Base-by-base conservation (phyloP, 305 asterid species). In the Rubia tinctorum region DNA sequence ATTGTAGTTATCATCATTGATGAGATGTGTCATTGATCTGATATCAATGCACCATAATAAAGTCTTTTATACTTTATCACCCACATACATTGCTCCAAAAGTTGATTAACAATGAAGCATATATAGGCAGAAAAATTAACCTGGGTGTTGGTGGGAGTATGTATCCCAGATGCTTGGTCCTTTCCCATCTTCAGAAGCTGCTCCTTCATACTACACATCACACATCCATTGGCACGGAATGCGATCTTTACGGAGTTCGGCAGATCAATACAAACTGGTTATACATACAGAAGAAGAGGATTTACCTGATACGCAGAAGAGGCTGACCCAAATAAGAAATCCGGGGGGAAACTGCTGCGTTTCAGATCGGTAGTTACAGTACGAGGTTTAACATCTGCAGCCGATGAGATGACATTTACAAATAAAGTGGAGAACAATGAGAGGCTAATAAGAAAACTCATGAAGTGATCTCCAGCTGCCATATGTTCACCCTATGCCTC, bases 131-230 rank as follows among this genome's bases (percentile, higher is more conserved):
- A 18, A 14, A 53, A 53, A 53, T 7, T 11, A 6, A 73, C 76
- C 65, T 66, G 72, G 77, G 66, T 66, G 45, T 56, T 69, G 18
- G 37, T 42, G 77, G 37, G 60, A 8, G 20, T 39, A 74, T 9
- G 71, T 45, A 66, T 74, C 77, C 77, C 77, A 66, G 0, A 66
- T 74, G 55, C 77, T 74, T 3, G 63, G 67, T 5, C 77, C 77
- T 58, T 67, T 74, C 7, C 77, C 73, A 56, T 49, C 72, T 55
- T 66, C 68, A 56, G 68, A 74, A 11, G 77, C 77, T 8, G 77
- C 77, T 23, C 77, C 77, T 74, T 74, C 77, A 27, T 74, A 74
- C 77, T 74, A 22, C 22, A 65, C 14, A 59, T 42, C 56, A 47
- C 4, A 30, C 34, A 30, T 3, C 1, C 3, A 30, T 30, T n/a